Conservation (phyloP, 495 filamentous ascomycete genomes). For the Aspergillus hancockii region DNA sequence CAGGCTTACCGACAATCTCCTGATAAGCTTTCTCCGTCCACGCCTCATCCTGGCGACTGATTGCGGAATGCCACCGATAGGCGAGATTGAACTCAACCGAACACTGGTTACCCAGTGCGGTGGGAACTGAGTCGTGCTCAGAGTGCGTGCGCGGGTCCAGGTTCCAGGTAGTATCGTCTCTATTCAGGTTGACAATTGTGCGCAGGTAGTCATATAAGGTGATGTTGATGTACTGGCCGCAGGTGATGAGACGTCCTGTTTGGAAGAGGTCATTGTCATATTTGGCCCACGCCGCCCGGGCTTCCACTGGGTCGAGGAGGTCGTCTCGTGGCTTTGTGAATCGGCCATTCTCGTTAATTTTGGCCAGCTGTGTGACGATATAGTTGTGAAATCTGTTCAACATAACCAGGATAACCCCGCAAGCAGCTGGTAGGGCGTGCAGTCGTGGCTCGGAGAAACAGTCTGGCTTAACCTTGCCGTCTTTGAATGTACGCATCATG, state of each 20-base stretch:
- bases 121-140: conserved; percentile 57
- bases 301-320: conserved; percentile 50
- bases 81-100: conserved; percentile 73
- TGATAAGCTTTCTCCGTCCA: conserved; percentile 65
- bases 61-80: conserved; percentile 70
- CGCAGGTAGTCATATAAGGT: conserved; percentile 81
- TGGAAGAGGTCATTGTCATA: conserved; percentile 88
- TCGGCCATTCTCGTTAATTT: conserved; percentile 70
- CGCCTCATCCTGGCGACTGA: conserved; percentile 62
- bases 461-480: conserved; percentile 60
- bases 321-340: conserved; percentile 60
- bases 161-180: conserved; percentile 75
- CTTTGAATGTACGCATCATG: conserved; percentile 54
- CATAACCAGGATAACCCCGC: conserved; percentile 58
- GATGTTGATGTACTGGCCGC: conserved; percentile 83
- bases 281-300: conserved; percentile 62
- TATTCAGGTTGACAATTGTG: conserved; percentile 81
- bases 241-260: conserved; percentile 74
- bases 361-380: conserved; percentile 65
- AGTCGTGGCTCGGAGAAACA: conserved; percentile 57
- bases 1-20: conserved; percentile 56
- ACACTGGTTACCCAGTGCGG: conserved; percentile 70
- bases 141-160: conserved; percentile 55
- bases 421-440: conserved; percentile 57
- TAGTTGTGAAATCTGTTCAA: conserved; percentile 76